Evolutionary conservation across 768 basidiomycete species (phyloP), one percentile per base, ranked within the genome.

Genomic region (Symmetrospora coprosmae): DNA sequence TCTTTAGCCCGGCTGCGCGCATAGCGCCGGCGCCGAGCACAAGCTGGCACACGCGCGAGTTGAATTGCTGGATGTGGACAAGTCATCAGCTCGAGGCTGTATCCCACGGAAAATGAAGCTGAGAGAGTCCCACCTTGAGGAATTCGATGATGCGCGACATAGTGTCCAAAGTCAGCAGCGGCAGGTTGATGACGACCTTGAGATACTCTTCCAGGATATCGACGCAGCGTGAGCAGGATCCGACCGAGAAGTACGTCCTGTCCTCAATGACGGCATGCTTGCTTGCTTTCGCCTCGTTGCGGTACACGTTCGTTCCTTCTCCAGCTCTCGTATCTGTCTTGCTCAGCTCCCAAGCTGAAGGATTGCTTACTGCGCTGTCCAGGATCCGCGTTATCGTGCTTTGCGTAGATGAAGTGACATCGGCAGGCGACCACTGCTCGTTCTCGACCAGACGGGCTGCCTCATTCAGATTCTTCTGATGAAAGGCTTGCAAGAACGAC

Each of bases 11-110:
- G 19, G 94, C 94, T 17, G 87, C 90, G 40, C 90, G 79, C 91
- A 97, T 96, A n/a, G 94, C 94, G 14, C 94, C 94, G 8, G 94
- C 94, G 2, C 94, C 94, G 8, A 99, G 77, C 0, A 99, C 94
- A 43, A 97, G 91, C 71, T 97, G 94, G 73, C 94, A 99, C 1
- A 89, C 92, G 66, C 94, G 77, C 30, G 92, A 97, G 72, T 99
- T 99, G 77, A 92, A 97, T 27, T 90, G 84, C 76, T 77, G 53
- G 11, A 3, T n/a, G 19, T 7, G 23, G 9, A 21, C 38, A 35
- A 21, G 17, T 8, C 19, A 35, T 28, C 28, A 33, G 31, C 35
- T 4, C 5, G 30, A 11, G n/a, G 2, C n/a, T n/a, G n/a, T n/a
- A n/a, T 5, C 30, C 23, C 4, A 33, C 31, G 17, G 5, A 2